Conservation (phyloP, 192 early-diverging fungal genomes). For the Lunasporangiospora selenospora region DNA sequence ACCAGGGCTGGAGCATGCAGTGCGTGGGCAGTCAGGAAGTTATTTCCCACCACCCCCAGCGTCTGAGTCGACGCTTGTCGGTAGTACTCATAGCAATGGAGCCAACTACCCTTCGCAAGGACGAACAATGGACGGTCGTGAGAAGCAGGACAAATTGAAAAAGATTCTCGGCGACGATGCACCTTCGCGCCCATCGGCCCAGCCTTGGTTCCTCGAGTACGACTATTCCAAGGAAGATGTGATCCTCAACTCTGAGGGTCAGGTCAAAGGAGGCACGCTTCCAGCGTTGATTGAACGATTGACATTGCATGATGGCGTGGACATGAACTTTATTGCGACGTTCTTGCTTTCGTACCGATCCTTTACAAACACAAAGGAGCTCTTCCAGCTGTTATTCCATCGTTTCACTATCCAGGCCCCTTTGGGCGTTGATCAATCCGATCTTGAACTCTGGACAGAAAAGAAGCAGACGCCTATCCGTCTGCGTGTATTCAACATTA, state of each 20-base stretch:
- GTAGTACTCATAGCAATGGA: too few species aligned
- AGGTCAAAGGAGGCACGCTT: constrained; percentile 75
- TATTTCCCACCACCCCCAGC: constrained; percentile 6
- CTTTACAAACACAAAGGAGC: constrained; percentile 80
- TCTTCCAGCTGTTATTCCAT: constrained; percentile 77
- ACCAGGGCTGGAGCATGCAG: neutral
- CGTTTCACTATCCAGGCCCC: constrained; percentile 82
- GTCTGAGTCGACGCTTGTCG: too few species aligned
- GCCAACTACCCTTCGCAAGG: too few species aligned
- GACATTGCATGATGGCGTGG: constrained; percentile 73
- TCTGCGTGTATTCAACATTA: constrained; percentile 89
- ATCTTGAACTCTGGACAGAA: constrained; percentile 82
- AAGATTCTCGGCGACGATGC: constrained; percentile 65
- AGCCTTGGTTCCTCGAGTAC: constrained; percentile 60
- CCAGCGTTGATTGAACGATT: constrained; percentile 74
- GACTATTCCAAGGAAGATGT: constrained; percentile 65
- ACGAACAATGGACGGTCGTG: too few species aligned
- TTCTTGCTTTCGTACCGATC: constrained; percentile 94
- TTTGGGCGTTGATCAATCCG: constrained; percentile 62
- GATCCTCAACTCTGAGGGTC: constrained; percentile 69
- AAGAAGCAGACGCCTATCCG: constrained; percentile 88
- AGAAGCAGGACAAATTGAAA: constrained; percentile 60
- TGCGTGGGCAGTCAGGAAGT: neutral
- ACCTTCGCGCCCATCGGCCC: constrained; percentile 32
- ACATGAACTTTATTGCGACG: constrained; percentile 81